Base-by-base conservation (phyloP, 1,139 yeast species). In the Taphrina populina region DNA sequence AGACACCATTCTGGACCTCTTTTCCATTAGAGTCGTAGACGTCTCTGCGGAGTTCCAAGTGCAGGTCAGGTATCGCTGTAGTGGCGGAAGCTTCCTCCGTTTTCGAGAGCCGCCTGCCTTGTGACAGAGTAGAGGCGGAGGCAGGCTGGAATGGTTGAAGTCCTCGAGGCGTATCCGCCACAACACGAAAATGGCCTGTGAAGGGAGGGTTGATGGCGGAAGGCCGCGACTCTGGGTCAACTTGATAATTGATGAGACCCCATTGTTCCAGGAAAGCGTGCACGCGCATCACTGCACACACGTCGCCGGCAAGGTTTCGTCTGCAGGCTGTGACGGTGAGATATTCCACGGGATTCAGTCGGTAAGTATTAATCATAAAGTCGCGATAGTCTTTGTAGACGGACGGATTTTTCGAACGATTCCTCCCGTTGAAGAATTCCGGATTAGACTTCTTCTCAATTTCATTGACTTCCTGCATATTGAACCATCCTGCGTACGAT, bases 221-320 rank as follows among this genome's bases (percentile, higher is more conserved):
- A 1, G 95, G 92, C 60, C 85, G 79, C 59, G 84, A 77, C 62
- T 82, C 88, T 0, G 79, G 76, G 66, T 83, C 90, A 46, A 62
- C 96, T 70, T 92, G 98, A 67, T 94, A 94, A 69, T 94, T 94
- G 57, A 94, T 88, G 58, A 94, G 74, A 0, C 99, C 99, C 99
- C 99, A 94, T 69, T 85, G 87, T 66, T 82, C 90, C 62, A 94
- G 75, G 66, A 94, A 92, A 61, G 87, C 80, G 68, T 88, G 96
- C 8, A 92, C 81, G 62, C 99, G 78, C 79, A 92, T 81, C 60
- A 94, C 78, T 0, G 96, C 84, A 17, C 96, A 95, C 8, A 90
- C 97, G 73, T 94, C 98, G 37, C 98, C 98, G 20, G 88, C 94
- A 61, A 94, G 76, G 66, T 90, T 92, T 66, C 99, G 82, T 65